Conservation (phyloP, 805 yeast genomes). For the Schwanniomyces sp. region DNA sequence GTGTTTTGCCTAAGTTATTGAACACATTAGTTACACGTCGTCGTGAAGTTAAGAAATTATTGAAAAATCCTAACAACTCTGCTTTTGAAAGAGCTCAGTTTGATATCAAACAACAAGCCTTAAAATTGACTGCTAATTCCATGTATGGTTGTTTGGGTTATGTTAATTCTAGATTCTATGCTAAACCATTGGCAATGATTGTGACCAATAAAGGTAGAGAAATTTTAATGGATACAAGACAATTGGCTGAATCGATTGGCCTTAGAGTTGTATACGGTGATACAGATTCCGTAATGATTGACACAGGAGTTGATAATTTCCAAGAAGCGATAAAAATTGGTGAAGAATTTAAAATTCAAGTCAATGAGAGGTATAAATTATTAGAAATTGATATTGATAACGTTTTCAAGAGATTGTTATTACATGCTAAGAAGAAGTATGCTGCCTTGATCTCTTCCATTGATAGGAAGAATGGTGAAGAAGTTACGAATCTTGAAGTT, state of each 20-base stretch:
- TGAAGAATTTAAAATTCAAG: constrained; percentile 75
- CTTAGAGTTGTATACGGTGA: constrained; percentile 94
- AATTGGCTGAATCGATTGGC: constrained; percentile 81
- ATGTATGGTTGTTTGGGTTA: constrained; percentile 99
- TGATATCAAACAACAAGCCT: constrained; percentile 94
- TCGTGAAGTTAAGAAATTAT: constrained; percentile 82
- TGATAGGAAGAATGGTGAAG: constrained; percentile 54
- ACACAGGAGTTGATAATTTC: constrained; percentile 72
- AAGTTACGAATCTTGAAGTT: constrained; percentile 64
- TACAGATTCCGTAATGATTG: constrained; percentile 98
- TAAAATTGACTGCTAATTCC: constrained; percentile 97
- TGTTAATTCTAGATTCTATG: constrained; percentile 88
- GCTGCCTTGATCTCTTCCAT: constrained; percentile 78
- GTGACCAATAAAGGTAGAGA: constrained; percentile 96
- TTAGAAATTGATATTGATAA: constrained; percentile 95
- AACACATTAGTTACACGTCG: constrained; percentile 87
- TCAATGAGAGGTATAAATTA: constrained; percentile 82
- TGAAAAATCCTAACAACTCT: constrained; percentile 71
- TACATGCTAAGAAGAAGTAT: constrained; percentile 96
- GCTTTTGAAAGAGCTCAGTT: constrained; percentile 73
- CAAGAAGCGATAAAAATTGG: constrained; percentile 82
- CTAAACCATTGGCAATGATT: constrained; percentile 92
- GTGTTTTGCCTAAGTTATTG: constrained; percentile 84
- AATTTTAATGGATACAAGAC: constrained; percentile 88
- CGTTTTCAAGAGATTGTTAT: constrained; percentile 76